phyloP scores from a whole-genome alignment of 306 rosid genomes.

The Cicer arietinum region DNA sequence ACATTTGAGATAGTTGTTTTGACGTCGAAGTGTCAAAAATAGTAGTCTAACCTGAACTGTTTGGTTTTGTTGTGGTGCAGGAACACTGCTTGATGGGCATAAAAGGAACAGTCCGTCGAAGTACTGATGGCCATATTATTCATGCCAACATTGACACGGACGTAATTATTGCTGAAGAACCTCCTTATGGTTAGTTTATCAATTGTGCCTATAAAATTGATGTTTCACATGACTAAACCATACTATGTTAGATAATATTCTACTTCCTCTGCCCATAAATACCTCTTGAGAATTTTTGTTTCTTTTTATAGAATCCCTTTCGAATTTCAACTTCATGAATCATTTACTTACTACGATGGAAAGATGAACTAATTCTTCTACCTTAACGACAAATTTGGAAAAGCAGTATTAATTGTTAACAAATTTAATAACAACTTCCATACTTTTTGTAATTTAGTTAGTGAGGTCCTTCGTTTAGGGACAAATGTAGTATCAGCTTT shows the following conservation, averaged over 20 bases:
- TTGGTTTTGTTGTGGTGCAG: conserved; percentile 52
- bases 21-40: background rate
- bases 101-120: conserved; percentile 98
- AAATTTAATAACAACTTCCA: too few species aligned
- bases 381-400: too few species aligned
- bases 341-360: too few species aligned
- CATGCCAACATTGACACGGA: conserved; percentile 99
- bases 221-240: background rate
- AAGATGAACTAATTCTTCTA: too few species aligned
- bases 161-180: conserved; percentile 97
- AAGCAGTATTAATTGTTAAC: too few species aligned
- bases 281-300: too few species aligned
- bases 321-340: too few species aligned
- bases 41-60: conserved; percentile 21
- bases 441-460: too few species aligned
- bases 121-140: conserved; percentile 99
- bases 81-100: conserved; percentile 99
- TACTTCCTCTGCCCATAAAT: background rate
- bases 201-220: background rate
- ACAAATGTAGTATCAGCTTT: background rate
- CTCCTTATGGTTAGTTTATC: conserved; percentile 86
- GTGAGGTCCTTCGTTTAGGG: too few species aligned
- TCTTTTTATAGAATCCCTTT: too few species aligned
- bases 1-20: conserved; percentile 19
- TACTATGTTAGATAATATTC: background rate